Evolutionary conservation across 1,284 basidiomycete species (phyloP).

Genomic region (Schizophyllum amplum): DNA sequence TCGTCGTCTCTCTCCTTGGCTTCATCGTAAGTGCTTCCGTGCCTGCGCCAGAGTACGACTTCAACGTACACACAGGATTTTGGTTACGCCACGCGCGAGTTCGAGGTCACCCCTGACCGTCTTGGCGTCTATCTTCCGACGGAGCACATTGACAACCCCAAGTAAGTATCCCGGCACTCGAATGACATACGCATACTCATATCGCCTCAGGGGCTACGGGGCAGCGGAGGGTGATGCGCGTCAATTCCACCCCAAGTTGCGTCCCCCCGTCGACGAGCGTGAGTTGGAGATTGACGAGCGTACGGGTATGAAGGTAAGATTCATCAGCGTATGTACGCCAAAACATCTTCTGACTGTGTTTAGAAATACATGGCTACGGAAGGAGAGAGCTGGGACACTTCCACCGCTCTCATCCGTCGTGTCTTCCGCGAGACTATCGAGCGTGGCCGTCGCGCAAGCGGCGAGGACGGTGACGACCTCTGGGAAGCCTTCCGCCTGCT

Average conservation of each 20-base stretch:
- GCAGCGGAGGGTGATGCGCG: slow-evolving; percentile 70
- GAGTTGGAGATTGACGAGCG: slow-evolving; percentile 76
- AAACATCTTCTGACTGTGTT: not conserved
- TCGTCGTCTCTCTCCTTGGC: slow-evolving; percentile 65
- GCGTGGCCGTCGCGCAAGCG: slow-evolving; percentile 44
- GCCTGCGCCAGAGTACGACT: not conserved
- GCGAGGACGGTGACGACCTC: slow-evolving; percentile 47
- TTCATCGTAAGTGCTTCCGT: slow-evolving; percentile 45
- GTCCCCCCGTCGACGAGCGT: slow-evolving; percentile 62
- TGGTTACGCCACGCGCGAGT: slow-evolving; percentile 70
- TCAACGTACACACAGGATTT: slow-evolving; percentile 35
- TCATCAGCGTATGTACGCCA: not conserved
- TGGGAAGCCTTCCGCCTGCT: slow-evolving; percentile 71
- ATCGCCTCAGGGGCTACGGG: slow-evolving; percentile 49
- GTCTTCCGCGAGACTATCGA: slow-evolving; percentile 60
- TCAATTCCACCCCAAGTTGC: slow-evolving; percentile 57
- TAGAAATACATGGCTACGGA: slow-evolving; percentile 46
- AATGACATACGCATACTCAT: not conserved
- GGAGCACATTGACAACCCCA: slow-evolving; percentile 77
- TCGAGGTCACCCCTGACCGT: slow-evolving; percentile 75
- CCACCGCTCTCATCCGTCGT: slow-evolving; percentile 67
- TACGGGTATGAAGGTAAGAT: slow-evolving; percentile 76
- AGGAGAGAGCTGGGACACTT: slow-evolving; percentile 69
- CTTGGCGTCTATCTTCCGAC: slow-evolving; percentile 79
- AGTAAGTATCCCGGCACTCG: slow-evolving; percentile 24